Evolutionary conservation across 2,329 filamentous ascomycete genomes (phyloP).

Genomic region (Colletotrichum neosansevieriae): DNA sequence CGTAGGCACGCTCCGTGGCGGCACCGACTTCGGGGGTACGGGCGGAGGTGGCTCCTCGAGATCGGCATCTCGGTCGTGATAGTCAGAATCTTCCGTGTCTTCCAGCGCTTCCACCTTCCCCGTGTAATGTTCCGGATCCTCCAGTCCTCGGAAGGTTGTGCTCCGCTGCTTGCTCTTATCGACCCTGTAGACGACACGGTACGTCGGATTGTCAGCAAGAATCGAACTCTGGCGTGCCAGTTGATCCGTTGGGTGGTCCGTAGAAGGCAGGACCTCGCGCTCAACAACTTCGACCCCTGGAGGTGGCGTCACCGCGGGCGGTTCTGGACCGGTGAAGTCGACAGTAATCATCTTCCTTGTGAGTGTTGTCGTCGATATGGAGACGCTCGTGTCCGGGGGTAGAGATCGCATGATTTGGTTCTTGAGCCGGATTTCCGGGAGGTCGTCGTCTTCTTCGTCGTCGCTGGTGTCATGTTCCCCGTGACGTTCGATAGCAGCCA

Average conservation of each 20-base stretch:
- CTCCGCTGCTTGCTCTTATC: slow-evolving; percentile 63
- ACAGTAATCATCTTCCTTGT: slow-evolving; percentile 75
- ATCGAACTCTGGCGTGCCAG: slow-evolving; percentile 40
- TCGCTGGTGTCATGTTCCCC: slow-evolving; percentile 45
- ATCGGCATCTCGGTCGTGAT: slow-evolving; percentile 10
- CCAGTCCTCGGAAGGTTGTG: slow-evolving; percentile 52
- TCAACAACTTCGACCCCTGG: slow-evolving; percentile 71
- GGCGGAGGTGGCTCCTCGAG: slow-evolving; percentile 29
- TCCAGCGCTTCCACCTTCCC: slow-evolving; percentile 46
- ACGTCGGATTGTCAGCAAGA: slow-evolving; percentile 51
- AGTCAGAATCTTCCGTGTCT: slow-evolving; percentile 40
- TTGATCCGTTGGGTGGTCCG: slow-evolving; percentile 45
- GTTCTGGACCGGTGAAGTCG: slow-evolving; percentile 67
- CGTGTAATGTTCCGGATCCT: slow-evolving; percentile 47
- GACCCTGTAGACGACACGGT: slow-evolving; percentile 71
- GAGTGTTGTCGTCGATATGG: slow-evolving; percentile 69
- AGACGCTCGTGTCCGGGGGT: slow-evolving; percentile 67
- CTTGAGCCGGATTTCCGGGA: slow-evolving; percentile 61
- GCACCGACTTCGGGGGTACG: slow-evolving; percentile 42
- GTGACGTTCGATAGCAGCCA: slow-evolving; percentile 53
- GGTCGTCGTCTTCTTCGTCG: slow-evolving; percentile 56
- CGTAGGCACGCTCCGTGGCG: not conserved
- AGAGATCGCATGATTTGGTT: slow-evolving; percentile 67
- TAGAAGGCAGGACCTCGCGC: slow-evolving; percentile 60
- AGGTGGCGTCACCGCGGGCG: slow-evolving; percentile 64